phyloP scores from a whole-genome alignment of 1,139 yeast species.

The Groenewaldozyma sp. region DNA sequence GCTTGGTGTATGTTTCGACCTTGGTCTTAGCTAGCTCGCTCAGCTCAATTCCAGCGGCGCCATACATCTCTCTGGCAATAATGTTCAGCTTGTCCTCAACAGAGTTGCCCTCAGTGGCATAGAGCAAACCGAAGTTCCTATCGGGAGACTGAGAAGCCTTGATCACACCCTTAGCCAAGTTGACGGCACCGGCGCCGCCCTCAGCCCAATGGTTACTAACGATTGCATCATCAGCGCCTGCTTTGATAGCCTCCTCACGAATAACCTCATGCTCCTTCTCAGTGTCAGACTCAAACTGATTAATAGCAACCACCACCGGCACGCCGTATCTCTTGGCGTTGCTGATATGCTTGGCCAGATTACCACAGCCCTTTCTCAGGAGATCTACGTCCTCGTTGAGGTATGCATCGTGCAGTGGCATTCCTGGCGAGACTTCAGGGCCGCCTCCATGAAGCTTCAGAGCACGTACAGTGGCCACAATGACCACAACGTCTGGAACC shows the following conservation, averaged over 20 bases:
- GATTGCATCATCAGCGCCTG: slow-evolving; percentile 94
- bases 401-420: slow-evolving; percentile 80
- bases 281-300: slow-evolving; percentile 81
- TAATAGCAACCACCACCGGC: slow-evolving; percentile 94
- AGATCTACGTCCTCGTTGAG: slow-evolving; percentile 78
- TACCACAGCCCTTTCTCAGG: slow-evolving; percentile 75
- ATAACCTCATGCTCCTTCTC: slow-evolving; percentile 77
- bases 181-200: slow-evolving; percentile 93
- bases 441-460: slow-evolving; percentile 98
- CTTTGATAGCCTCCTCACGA: slow-evolving; percentile 72
- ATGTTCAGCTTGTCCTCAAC: slow-evolving; percentile 77
- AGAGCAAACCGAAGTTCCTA: slow-evolving; percentile 58
- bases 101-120: slow-evolving; percentile 54
- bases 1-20: slow-evolving; percentile 73
- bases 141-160: slow-evolving; percentile 51
- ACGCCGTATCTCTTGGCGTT: slow-evolving; percentile 83
- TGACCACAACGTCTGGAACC: slow-evolving; percentile 83
- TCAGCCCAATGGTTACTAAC: slow-evolving; percentile 97
- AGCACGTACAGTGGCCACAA: slow-evolving; percentile 96
- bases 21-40: slow-evolving; percentile 77
- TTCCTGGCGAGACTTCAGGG: slow-evolving; percentile 95
- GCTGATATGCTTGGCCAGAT: slow-evolving; percentile 82
- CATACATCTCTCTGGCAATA: slow-evolving; percentile 88
- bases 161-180: slow-evolving; percentile 78
- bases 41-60: slow-evolving; percentile 84